Base-by-base conservation (phyloP, 495 filamentous ascomycete species). In the Astrocystis sublimbata region DNA sequence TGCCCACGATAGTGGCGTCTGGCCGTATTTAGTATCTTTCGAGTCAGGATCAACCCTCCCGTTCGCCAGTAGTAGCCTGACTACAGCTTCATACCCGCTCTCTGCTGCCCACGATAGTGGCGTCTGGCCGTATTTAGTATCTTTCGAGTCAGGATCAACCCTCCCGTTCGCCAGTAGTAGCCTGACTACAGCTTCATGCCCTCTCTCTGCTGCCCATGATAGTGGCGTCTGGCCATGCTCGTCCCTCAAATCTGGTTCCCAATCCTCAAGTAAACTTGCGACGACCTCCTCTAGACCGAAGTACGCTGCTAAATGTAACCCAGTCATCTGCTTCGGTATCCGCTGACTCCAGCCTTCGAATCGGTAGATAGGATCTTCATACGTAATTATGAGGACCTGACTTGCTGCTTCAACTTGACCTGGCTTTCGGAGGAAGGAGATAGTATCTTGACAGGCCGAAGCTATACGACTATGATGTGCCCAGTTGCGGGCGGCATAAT, bases 401-500 rank as follows among this genome's bases (percentile, higher is more conserved):
- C 24, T 47, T 24, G 41, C n/a, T 58, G 41, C 55, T 42, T 35
- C 28, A 17, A 45, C 55, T 21, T 70, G 63, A 10, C 42, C 43
- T 65, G 62, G 17, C 21, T 49, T 62, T 47, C 31, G 38, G 21
- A 72, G 58, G 61, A 75, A 69, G 9, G 64, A 23, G 36, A 52
- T 23, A 30, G 62, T 50, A 30, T 43, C 23, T 8, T 42, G 8
- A 31, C 19, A 23, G 4, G 43, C 13, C 13, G 52, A 28, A 10
- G 33, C 7, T 28, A 53, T 9, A 3, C 64, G 60, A 60, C 74
- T 73, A 72, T 82, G 77, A 53, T 76, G 8, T 1, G 76, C 81
- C 83, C 80, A 84, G 55, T 81, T 63, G 15, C 41, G 33, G 17
- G 75, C 63, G 1, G 78, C 74, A 58, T 84, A 85, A 9, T 73